Evolutionary conservation across 768 basidiomycete genomes (phyloP), one percentile per base, ranked within the genome.

Genomic region (Paxillus ammoniavirescens): DNA sequence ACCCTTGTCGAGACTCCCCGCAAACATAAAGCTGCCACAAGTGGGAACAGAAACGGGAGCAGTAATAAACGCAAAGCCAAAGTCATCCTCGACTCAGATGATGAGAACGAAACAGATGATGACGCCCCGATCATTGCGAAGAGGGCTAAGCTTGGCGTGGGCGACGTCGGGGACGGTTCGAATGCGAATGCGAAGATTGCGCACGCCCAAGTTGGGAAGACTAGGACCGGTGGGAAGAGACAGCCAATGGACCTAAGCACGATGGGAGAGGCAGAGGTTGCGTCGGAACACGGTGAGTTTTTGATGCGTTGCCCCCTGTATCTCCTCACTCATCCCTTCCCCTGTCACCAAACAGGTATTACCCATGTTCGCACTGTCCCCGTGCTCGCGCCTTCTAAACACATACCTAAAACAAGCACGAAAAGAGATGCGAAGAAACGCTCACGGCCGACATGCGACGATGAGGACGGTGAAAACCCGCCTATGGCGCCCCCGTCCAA

Each of bases 1-100:
- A 65, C 60, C 2, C 63, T 69, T 1, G 65, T 67, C 10, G 66
- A 69, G 8, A 57, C 53, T 9, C 65, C 56, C 0, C 61, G 12
- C 8, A 60, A 58, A 53, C 13, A 46, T 9, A 56, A 52, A 42
- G n/a, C 50, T 8, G 55, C 40, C 4, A 4, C 42, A 1, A 52
- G 36, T 42, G 13, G 23, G 13, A 52, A 28, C 4, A 23, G 6
- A 4, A 46, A 35, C 15, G 40, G 37, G 21, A 23, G 9, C 7
- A 13, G 18, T 38, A 37, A 46, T 36, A 58, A 56, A 45, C 48
- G 53, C 23, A 54, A 54, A 49, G 41, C 43, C 8, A 17, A 31
- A 8, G 21, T 33, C 49, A 43, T 18, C n/a, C 40, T 42, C 8
- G 28, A 47, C 15, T 33, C 35, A 21, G 56, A 26, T 21, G 5